Evolutionary conservation across 495 filamentous ascomycete genomes (phyloP), one percentile per base, ranked within the genome.

Genomic region (Talaromyces borbonicus): DNA sequence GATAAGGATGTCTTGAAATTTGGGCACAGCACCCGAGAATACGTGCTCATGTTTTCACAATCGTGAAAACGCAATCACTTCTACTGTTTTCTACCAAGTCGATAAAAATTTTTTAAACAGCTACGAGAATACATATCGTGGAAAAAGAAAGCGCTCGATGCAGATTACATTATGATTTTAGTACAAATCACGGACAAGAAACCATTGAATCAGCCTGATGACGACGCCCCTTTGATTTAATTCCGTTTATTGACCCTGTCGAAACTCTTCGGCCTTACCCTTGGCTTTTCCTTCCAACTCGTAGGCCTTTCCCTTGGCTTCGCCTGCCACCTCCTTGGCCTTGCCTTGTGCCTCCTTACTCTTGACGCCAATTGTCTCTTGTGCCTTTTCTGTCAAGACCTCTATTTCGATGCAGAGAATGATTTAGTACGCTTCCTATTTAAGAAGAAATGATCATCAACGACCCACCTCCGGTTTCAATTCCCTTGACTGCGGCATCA

Each of bases 1-100:
- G 83, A 90, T 57, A 89, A 87, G 60, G 92, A 98, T 61, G 76
- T 97, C 57, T 59, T 98, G 35, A 75, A 74, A 60, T 95, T 97
- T 66, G 92, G 90, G 14, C 67, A 81, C 42, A 95, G 89, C 61
- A 82, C 83, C 39, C 78, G 89, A 51, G 87, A 94, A 60, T 94
- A 92, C 56, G 84, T 92, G 16, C 58, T 90, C 47, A 84, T 92
- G 83, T 69, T 90, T 35, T 65, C 70, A 11, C 59, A 65, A 6
- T 43, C 50, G 8, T 46, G 43, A 46, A 24, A 45, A 27, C n/a
- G 5, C 40, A 8, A 4, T 29, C 40, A 19, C 12, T 15, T 46
- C 6, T 14, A 14, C 37, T 5, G 11, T 14, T 24, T 5, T 23
- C 16, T 5, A 20, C 19, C 16, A 38, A 38, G n/a, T n/a, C n/a